Base-by-base conservation (phyloP, 495 filamentous ascomycete genomes). In the Penicillium psychrofluorescens region DNA sequence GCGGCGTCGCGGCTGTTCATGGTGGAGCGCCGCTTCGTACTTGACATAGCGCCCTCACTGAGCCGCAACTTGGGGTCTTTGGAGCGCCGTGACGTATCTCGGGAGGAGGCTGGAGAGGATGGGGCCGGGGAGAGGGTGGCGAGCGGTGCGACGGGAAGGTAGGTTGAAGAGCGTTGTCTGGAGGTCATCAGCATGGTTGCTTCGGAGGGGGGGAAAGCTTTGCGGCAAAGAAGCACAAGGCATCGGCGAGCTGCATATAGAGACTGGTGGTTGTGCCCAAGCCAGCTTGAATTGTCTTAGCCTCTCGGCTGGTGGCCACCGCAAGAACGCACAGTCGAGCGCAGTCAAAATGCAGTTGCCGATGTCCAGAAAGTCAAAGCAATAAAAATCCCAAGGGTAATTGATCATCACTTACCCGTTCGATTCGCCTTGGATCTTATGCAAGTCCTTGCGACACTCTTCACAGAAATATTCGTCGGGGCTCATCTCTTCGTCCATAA, bases 391-490 rank as follows among this genome's bases (percentile, higher is more conserved):
- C 22, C 22, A 22, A 3, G 2, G 22, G 22, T 4, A 22, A 22
- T 22, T 34, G 32, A 34, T 44, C 37, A 32, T 30, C n/a, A 80
- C 83, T 73, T 76, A 97, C 92, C 90, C 94, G 76, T 90, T 89
- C 54, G 79, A 67, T 44, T 86, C 86, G 29, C 70, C 81, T 46
- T 75, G 81, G 46, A 92, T 81, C 53, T 78, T 87, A 72, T 99
- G 92, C 41, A 95, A 75, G 56, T 95, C 90, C 61, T 86, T 85
- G 50, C 85, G 82, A 63, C 92, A 99, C 64, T 85, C 75, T 69
- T 99, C 92, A 65, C 92, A 99, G 60, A 88, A 97, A 72, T 99
- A 99, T 67, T 96, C 88, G 36, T 97, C 91, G 29, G 90, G 94
- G 58, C 84, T 91, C 61, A 82, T 81, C 42, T 85, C 83, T 61